Evolutionary conservation across 2,329 filamentous ascomycete genomes (phyloP), one percentile per base, ranked within the genome.

Genomic region (Sarocladium oryzae): DNA sequence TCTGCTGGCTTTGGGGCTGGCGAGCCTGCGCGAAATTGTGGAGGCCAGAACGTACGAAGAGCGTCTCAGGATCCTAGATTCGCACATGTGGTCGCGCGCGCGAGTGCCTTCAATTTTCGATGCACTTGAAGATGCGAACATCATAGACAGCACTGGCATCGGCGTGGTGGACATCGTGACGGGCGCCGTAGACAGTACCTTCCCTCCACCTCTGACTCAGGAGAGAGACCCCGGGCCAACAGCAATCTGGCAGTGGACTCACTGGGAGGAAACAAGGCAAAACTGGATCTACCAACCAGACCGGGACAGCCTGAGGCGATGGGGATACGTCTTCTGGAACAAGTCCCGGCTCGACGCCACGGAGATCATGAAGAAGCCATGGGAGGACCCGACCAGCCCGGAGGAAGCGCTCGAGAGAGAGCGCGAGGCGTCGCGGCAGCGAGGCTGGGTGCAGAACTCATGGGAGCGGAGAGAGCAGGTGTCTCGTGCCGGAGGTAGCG

Each of bases 241-340:
- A 10, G 40, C 37, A 46, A 40, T 38, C 38, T 53, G 52, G 52
- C 26, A n/a, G 20, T 51, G 52, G 52, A 49, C 49, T 23, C 32
- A 48, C 30, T 15, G 20, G 32, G 52, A 33, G 3, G 49, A 53
- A n/a, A 33, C 7, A 6, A 18, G 49, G n/a, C 21, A 24, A 10
- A n/a, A 26, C 20, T 53, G 49, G 49, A 23, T 51, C 2, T 48
- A 51, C 41, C 49, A 53, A 24, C 20, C 21, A 16, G 23, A 51
- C 18, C 35, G 32, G 8, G 33, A 45, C 9, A 30, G 20, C n/a
- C 21, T 50, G 24, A 41, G 41, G 13, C 23, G n/a, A 5, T 54
- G 52, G 52, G 52, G 52, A 15, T 52, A 54, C 32, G 50, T 54
- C 9, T 35, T 54, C 11, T 54, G 50, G 50, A 50, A 54, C 43